phyloP scores from a whole-genome alignment of 73 alveolate species.

The Tetrahymena elliotti region DNA sequence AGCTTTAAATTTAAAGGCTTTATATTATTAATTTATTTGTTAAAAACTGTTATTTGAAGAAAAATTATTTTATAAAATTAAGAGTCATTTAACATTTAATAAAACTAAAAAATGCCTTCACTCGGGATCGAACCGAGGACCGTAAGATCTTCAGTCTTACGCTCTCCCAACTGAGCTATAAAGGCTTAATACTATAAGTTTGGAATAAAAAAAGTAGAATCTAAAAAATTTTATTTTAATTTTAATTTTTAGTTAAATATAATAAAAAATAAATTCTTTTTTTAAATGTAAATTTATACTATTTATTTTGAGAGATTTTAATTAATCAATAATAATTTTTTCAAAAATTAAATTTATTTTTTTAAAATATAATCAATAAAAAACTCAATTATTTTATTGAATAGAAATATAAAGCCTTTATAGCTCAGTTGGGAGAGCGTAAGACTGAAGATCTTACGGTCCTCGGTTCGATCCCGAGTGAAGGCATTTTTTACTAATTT shows the following conservation, averaged over 20 bases:
- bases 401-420: not conserved
- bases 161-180: conserved; percentile 3
- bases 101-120: not conserved
- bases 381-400: not conserved
- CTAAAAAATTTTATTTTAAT: not conserved
- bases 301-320: too few species aligned
- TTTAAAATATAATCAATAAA: too few species aligned
- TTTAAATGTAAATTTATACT: too few species aligned
- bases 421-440: not conserved
- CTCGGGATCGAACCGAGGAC: conserved; percentile 6
- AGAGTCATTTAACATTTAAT: too few species aligned
- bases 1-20: too few species aligned
- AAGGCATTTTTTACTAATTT: not conserved
- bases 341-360: too few species aligned
- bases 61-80: too few species aligned
- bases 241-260: too few species aligned
- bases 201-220: not conserved
- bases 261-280: too few species aligned
- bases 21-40: too few species aligned
- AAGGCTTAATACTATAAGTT: not conserved
- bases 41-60: too few species aligned
- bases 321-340: too few species aligned
- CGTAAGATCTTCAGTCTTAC: not conserved
- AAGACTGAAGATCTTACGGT: not conserved
- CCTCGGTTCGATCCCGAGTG: conserved; percentile 3